Evolutionary conservation across 805 yeast genomes (phyloP).

Genomic region (Yarrowia divulgata): DNA sequence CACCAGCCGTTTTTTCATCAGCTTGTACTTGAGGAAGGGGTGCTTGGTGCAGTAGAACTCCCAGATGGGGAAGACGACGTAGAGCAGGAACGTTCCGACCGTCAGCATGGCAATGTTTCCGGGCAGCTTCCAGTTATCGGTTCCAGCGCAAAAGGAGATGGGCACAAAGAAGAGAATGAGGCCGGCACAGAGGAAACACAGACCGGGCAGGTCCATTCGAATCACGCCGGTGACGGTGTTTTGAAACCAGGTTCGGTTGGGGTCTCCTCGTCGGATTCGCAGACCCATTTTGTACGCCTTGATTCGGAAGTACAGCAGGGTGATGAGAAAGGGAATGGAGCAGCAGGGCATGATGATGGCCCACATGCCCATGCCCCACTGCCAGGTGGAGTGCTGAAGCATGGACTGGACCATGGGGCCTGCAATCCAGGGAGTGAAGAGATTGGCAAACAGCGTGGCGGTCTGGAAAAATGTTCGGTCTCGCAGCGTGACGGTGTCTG

Average conservation of each 20-base stretch:
- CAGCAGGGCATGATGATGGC: slow-evolving; percentile 55
- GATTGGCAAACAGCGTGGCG: slow-evolving; percentile 51
- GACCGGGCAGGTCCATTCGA: slow-evolving; percentile 27
- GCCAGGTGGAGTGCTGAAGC: slow-evolving; percentile 54
- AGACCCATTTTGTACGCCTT: slow-evolving; percentile 40
- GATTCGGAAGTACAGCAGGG: slow-evolving; percentile 42
- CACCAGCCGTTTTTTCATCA: slow-evolving; percentile 4
- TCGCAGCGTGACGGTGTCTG: slow-evolving; percentile 53
- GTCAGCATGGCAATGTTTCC: slow-evolving; percentile 34
- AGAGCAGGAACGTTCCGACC: slow-evolving; percentile 11
- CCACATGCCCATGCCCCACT: slow-evolving; percentile 63
- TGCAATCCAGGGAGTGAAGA: slow-evolving; percentile 55
- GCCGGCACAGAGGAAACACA: slow-evolving; percentile 17
- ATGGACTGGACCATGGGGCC: slow-evolving; percentile 45
- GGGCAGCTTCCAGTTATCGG: slow-evolving; percentile 31
- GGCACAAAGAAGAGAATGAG: slow-evolving; percentile 31
- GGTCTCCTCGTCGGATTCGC: slow-evolving; percentile 41
- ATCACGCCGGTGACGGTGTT: slow-evolving; percentile 1
- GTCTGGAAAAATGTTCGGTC: slow-evolving; percentile 53
- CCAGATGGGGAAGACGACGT: slow-evolving; percentile 10
- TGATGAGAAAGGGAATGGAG: slow-evolving; percentile 45
- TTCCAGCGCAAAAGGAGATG: slow-evolving; percentile 26
- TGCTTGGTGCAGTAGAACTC: slow-evolving; percentile 16
- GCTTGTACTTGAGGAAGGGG: slow-evolving; percentile 35
- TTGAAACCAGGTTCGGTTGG: slow-evolving; percentile 2